Evolutionary conservation across 768 basidiomycete species (phyloP).

Genomic region (Tylopilus balloui): DNA sequence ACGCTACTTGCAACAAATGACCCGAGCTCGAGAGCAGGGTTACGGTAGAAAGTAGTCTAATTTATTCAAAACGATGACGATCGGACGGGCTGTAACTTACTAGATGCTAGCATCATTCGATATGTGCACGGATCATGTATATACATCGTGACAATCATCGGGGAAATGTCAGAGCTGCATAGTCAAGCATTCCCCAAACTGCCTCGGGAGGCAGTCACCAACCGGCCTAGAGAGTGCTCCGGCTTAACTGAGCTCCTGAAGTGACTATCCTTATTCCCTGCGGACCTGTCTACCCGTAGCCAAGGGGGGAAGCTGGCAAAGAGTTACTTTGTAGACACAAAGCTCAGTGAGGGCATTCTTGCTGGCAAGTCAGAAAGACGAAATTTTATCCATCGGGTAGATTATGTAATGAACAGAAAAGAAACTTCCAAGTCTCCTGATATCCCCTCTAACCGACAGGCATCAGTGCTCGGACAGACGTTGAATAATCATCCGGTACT

Average conservation of each 20-base stretch:
- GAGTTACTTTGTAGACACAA: conserved; percentile 50
- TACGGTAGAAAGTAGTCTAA: neutral
- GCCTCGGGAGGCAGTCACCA: conserved; percentile 34
- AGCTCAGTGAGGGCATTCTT: conserved; percentile 25
- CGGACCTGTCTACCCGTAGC: conserved; percentile 51
- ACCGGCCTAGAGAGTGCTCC: conserved; percentile 55
- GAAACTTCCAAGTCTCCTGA: no score
- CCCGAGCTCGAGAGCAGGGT: neutral
- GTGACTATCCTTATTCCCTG: conserved; percentile 37
- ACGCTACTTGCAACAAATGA: neutral
- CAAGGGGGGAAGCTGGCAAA: conserved; percentile 35
- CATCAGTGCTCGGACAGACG: conserved; percentile 29
- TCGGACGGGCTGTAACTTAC: neutral
- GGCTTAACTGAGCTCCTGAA: conserved; percentile 71
- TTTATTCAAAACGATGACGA: neutral
- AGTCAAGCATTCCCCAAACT: conserved; percentile 66
- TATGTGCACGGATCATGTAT: no score
- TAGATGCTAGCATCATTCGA: neutral
- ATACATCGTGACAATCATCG: neutral
- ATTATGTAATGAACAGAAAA: conserved; percentile 14
- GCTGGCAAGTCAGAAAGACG: neutral
- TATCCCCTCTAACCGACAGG: neutral
- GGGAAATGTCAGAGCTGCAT: conserved; percentile 57
- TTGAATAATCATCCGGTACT: conserved; percentile 38
- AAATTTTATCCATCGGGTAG: neutral